These are phyloP conservation scores for Dinochytrium kinnereticum DNA, from an alignment of 371 early-diverging fungal genomes.

Conservation along the genomic window DNA sequence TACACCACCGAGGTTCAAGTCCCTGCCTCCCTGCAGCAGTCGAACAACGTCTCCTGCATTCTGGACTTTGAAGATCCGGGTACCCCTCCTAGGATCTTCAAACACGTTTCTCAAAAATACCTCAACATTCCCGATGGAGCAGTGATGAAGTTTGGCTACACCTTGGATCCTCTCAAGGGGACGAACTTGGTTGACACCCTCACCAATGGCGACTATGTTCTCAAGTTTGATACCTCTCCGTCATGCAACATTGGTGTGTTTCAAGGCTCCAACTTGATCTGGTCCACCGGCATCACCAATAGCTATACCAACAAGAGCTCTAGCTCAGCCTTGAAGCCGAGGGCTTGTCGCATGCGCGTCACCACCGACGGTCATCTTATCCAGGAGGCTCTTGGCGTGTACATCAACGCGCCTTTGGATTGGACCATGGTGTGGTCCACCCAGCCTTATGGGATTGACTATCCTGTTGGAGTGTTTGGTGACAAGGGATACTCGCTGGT, in stretches of 20 bases:
- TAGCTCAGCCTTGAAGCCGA: too few species aligned
- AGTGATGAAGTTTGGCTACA: background rate
- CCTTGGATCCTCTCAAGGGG: background rate
- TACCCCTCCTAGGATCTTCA: background rate
- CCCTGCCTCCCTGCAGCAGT: background rate
- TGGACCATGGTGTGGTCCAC: conserved; percentile 13
- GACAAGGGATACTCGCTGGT: background rate
- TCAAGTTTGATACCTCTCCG: background rate
- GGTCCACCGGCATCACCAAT: conserved; percentile 4
- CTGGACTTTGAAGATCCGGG: background rate
- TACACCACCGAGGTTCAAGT: conserved; percentile 2
- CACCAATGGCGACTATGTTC: background rate
- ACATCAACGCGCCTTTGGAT: background rate
- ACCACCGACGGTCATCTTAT: conserved; percentile 6
- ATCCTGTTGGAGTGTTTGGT: conserved; percentile 11
- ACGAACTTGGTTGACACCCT: background rate
- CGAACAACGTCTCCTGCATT: background rate
- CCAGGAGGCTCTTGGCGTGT: conserved; percentile 6
- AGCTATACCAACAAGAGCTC: background rate
- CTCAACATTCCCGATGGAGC: background rate
- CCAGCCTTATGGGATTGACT: background rate
- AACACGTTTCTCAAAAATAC: background rate
- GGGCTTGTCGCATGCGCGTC: background rate
- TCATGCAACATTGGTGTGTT: background rate
- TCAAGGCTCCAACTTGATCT: background rate